Evolutionary conservation across 163 green algal genomes (phyloP), one percentile per base, ranked within the genome.

Genomic region (Scenedesmus sp.): DNA sequence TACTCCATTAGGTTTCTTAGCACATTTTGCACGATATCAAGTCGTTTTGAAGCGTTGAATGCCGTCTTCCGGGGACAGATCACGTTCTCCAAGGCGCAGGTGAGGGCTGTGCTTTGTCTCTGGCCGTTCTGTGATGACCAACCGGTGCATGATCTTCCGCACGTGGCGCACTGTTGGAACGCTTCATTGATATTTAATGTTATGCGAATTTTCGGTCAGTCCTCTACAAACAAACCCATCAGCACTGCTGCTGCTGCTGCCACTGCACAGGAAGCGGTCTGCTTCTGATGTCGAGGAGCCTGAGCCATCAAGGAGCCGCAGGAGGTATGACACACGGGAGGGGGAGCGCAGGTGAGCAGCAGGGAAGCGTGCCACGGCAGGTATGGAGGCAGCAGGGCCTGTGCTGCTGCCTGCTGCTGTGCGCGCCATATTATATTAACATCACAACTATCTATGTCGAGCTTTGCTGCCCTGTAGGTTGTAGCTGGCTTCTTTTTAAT

Each of bases 61-160:
- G 72, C 72, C 72, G 72, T 81, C 72, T 24, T 81, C 72, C 6
- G 72, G 37, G n/a, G 72, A 81, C 72, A 33, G 59, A 72, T 72
- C 59, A 72, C 72, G 72, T 24, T 81, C 72, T 30, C 72, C 72
- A 24, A 30, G 72, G 72, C 72, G 72, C 72, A 81, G 72, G 72
- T 81, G 9, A 43, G 33, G 65, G n/a, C 72, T 43, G n/a, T 81
- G 72, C 72, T 26, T 7, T 44, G 72, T 44, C 33, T 72, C 59
- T 20, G 59, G 59, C 59, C 59, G 59, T 35, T 72, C 59, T 72
- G 59, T 20, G 22, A 72, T 22, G 13, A 24, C 22, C 59, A n/a
- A 72, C 51, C 51, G 1, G 9, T 24, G 51, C 51, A 61, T 61
- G 12, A 1, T 18, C 22, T 18, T 16, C 7, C 51, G 12, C 51